These are phyloP conservation scores for Pilatotrama ljubarskyi DNA, from an alignment of 768 basidiomycete species.

Conservation along the genomic window DNA sequence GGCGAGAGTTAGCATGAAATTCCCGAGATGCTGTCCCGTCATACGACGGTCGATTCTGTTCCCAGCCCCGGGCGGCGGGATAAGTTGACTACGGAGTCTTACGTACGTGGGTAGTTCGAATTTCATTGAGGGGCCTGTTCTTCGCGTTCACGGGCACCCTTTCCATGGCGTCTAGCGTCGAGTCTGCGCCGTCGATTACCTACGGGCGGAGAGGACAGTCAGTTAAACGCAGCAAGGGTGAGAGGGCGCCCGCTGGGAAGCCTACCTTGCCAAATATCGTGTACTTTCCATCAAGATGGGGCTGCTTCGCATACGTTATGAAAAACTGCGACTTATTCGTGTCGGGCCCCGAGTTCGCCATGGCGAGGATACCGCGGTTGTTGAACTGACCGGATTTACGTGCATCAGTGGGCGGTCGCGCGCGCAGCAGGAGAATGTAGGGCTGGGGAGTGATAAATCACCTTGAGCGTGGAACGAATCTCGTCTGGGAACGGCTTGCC, in stretches of 20 bases:
- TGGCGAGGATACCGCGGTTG: constrained; percentile 89
- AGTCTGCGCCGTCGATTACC: constrained; percentile 97
- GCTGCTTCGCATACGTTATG: constrained; percentile 88
- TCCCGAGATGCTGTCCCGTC: background rate
- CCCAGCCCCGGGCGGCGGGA: background rate
- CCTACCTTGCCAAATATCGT: constrained; percentile 83
- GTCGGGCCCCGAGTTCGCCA: constrained; percentile 96
- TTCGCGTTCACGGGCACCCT: constrained; percentile 88
- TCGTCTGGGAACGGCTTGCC: constrained; percentile 91
- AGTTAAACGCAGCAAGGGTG: background rate
- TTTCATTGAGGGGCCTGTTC: constrained; percentile 83
- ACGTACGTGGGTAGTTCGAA: constrained; percentile 78
- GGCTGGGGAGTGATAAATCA: constrained; percentile 33
- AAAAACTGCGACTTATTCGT: constrained; percentile 93
- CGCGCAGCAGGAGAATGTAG: background rate
- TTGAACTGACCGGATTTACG: constrained; percentile 68
- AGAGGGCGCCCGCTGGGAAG: background rate
- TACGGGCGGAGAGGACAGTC: background rate
- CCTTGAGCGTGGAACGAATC: constrained; percentile 91
- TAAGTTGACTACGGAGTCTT: constrained; percentile 5
- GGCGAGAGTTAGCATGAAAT: background rate
- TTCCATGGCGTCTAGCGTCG: constrained; percentile 93
- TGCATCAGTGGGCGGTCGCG: background rate
- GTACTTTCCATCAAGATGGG: constrained; percentile 92
- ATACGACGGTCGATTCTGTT: too few species aligned